phyloP scores from a whole-genome alignment of 345 rosid genomes.

The Gossypium turneri region DNA sequence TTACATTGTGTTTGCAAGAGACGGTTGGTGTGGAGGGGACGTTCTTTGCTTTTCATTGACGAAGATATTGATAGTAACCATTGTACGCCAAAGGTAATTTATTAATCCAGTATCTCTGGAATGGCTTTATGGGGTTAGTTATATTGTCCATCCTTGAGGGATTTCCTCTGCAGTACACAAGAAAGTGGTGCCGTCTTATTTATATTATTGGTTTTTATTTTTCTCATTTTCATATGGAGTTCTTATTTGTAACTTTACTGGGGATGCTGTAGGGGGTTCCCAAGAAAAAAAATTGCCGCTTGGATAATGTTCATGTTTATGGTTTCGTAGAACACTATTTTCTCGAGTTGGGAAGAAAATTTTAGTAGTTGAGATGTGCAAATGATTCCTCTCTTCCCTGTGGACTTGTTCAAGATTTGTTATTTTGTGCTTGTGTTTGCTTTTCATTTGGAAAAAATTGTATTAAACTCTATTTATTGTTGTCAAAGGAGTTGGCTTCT shows the following conservation, averaged over 20 bases:
- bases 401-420: background rate
- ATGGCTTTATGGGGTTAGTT: slow-evolving; percentile 25
- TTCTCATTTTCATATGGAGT: background rate
- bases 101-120: slow-evolving; percentile 32
- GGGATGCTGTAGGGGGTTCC: background rate
- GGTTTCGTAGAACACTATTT: background rate
- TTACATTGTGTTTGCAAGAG: slow-evolving; percentile 94
- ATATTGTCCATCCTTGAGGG: slow-evolving; percentile 15
- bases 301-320: background rate
- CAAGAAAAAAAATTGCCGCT: background rate
- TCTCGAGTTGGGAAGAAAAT: background rate
- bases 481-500: background rate
- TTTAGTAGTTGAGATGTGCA: slow-evolving; percentile 3
- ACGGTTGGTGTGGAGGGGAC: slow-evolving; percentile 67
- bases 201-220: background rate
- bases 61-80: slow-evolving; percentile 59
- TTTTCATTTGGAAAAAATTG: background rate
- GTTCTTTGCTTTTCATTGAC: slow-evolving; percentile 66
- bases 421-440: background rate
- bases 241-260: background rate
- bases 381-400: background rate
- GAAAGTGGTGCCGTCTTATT: background rate
- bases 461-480: background rate
- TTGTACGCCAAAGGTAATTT: slow-evolving; percentile 57
- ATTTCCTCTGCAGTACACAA: slow-evolving; percentile 7